phyloP scores from a whole-genome alignment of 257 asterid genomes.

The Verbena officinalis region DNA sequence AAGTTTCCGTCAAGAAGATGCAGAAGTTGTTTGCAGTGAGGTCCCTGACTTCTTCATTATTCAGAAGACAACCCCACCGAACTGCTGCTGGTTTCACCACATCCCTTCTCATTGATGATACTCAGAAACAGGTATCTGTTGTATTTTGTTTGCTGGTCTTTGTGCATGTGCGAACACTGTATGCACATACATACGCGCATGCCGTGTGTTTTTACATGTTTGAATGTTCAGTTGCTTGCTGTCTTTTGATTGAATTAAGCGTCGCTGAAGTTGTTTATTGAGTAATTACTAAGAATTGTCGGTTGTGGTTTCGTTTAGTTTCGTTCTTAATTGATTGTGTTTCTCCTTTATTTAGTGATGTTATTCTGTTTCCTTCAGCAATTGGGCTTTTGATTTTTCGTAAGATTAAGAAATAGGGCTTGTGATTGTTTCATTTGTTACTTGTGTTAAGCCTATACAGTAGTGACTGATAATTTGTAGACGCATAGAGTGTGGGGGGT shows the following conservation, averaged over 20 bases:
- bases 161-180: not conserved
- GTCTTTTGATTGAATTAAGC: conserved; percentile 4
- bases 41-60: conserved; percentile 51
- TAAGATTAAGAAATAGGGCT: not conserved
- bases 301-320: conserved; percentile 5
- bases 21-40: conserved; percentile 59
- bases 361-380: not conserved
- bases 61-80: conserved; percentile 37
- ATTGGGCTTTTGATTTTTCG: not conserved
- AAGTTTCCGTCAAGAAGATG: conserved; percentile 45
- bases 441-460: not conserved
- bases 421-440: conserved; percentile 12
- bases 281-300: not conserved
- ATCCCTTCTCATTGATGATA: conserved; percentile 81
- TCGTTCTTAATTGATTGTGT: not conserved
- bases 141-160: not conserved
- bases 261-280: conserved; percentile 6
- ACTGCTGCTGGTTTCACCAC: conserved; percentile 70
- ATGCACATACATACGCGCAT: too few species aligned
- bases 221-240: not conserved
- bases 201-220: too few species aligned
- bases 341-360: not conserved
- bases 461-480: not conserved
- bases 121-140: conserved; percentile 72
- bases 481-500: too few species aligned